A percentile compares a stretch with the other conserved stretches of the same genome.
These are phyloP conservation scores for Auricularia sp. DNA, from an alignment of 768 basidiomycete genomes.

Conservation along the genomic window DNA sequence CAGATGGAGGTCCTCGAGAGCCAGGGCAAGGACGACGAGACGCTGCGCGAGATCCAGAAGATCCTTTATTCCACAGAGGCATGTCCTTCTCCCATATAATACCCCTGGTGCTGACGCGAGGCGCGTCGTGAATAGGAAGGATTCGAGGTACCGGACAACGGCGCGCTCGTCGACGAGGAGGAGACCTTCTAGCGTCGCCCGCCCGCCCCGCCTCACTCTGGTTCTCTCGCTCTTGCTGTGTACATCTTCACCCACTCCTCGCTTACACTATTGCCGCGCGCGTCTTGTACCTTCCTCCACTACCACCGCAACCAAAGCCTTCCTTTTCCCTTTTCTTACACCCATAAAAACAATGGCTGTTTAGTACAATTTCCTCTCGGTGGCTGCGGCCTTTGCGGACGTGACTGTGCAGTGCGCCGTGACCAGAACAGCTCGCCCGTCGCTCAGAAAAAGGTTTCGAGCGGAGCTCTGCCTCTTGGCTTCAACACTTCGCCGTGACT, in stretches of 20 bases:
- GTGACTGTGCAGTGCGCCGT: no score
- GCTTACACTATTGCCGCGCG: no score
- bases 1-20: slow-evolving; percentile 55
- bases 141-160: slow-evolving; percentile 76
- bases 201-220: background rate
- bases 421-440: no score
- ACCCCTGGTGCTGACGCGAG: slow-evolving; percentile 4
- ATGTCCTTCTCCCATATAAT: slow-evolving; percentile 15
- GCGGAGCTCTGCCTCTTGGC: no score
- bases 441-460: no score
- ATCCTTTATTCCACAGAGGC: slow-evolving; percentile 96
- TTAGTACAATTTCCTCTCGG: no score
- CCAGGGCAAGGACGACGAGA: slow-evolving; percentile 46
- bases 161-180: slow-evolving; percentile 55
- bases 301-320: background rate
- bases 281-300: background rate
- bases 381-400: no score
- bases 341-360: no score
- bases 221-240: background rate
- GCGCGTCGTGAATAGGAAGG: slow-evolving; percentile 53
- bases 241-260: background rate
- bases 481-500: no score
- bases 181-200: slow-evolving; percentile 39
- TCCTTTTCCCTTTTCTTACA: background rate
- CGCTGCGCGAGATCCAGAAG: slow-evolving; percentile 73